Base-by-base conservation (phyloP, 2,329 filamentous ascomycete genomes). In the Cordyceps farinosa region DNA sequence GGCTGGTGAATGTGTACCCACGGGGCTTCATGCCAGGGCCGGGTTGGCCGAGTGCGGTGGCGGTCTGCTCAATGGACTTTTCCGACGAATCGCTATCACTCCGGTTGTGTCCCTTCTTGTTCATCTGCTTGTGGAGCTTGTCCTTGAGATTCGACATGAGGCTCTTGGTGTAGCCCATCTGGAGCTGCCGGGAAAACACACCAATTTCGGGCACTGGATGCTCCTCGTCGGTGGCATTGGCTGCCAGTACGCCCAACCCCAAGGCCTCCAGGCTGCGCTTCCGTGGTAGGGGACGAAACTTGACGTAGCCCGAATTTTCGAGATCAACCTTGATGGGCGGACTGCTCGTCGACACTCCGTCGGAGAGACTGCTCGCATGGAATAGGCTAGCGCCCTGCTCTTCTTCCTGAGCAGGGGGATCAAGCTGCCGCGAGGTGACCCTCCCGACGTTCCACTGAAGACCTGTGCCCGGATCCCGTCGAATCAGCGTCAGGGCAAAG, bases 1-100 rank as follows among this genome's bases (percentile, higher is more conserved):
- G 93, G 48, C 90, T 95, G 27, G 81, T 78, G 72, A 97, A 97
- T 1, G 87, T 84, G 75, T 96, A 96, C 22, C 87, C 89, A 38
- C 82, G 82, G 0, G 87, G 80, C 61, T 79, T 84, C 65, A 81
- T 77, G 22, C 77, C 82, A 0, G 79, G 78, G 0, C 78, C 78
- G 0, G 80, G 79, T 1, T 77, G 73, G 34, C 65, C 59, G 54
- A 69, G 5, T 7, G 52, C 32, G 10, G 44, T 13, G 4, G 52
- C 48, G 9, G 34, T 36, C 30, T 61, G 48, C 29, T 65, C 54
- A 9, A 58, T 44, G 44, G 51, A 30, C 17, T 6, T 63, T 54
- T n/a, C 52, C 2, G 54, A 59, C 13, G 67, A 40, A 67, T 69
- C 63, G 68, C 73, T 77, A 8, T 69, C 66, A 9, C 69, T 68